phyloP scores from a whole-genome alignment of 2,329 filamentous ascomycete species.

The Aspergillus sp. region DNA sequence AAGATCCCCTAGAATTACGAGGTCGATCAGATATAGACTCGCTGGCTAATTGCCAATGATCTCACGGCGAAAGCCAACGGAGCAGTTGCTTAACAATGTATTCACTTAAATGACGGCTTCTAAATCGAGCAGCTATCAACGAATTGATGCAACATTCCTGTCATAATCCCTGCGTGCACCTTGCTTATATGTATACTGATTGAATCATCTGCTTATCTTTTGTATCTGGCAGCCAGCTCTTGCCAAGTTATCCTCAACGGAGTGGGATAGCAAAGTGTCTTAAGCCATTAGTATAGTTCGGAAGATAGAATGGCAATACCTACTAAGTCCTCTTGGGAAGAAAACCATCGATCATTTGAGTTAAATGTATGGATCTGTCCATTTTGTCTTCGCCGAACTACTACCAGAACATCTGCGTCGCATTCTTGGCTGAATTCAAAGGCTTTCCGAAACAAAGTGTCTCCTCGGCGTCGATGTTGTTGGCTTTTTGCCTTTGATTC shows the following conservation, averaged over 20 bases:
- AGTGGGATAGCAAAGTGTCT: not conserved
- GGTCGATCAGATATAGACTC: too few relatives aligned
- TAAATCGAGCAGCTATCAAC: too few relatives aligned
- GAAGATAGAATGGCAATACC: not conserved
- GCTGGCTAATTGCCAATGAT: too few relatives aligned
- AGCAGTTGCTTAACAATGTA: too few relatives aligned
- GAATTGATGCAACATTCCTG: too few relatives aligned
- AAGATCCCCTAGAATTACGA: too few relatives aligned
- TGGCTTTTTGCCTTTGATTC: not conserved
- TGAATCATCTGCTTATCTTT: too few relatives aligned
- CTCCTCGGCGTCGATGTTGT: not conserved
- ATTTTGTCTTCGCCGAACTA: not conserved
- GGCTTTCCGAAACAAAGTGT: not conserved
- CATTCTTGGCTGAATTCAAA: not conserved
- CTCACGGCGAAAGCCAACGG: too few relatives aligned
- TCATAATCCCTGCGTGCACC: too few relatives aligned
- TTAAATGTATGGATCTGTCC: not conserved
- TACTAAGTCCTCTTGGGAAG: not conserved
- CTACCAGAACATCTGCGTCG: not conserved
- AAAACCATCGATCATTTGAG: not conserved
- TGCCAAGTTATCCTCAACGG: not conserved
- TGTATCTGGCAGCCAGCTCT: not conserved
- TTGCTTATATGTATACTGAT: too few relatives aligned
- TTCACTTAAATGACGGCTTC: too few relatives aligned
- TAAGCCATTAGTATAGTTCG: not conserved